phyloP scores from a whole-genome alignment of 2,329 filamentous ascomycete species.

The Pseudofabraea citricarpa region DNA sequence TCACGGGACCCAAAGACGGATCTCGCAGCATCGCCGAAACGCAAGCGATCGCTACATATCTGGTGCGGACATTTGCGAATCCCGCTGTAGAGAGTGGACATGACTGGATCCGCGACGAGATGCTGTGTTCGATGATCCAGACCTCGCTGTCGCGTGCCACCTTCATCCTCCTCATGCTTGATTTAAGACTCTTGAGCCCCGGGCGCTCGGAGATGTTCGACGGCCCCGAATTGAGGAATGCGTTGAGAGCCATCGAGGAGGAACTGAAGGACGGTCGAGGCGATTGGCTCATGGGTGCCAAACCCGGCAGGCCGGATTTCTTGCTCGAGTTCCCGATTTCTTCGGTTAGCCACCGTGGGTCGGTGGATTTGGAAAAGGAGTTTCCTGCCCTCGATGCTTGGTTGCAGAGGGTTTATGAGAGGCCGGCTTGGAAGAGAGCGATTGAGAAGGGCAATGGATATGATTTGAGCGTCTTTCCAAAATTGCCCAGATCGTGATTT shows the following conservation, averaged over 20 bases:
- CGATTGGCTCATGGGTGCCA: background rate
- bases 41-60: background rate
- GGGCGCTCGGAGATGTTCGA: background rate
- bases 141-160: background rate
- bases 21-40: constrained; percentile 51
- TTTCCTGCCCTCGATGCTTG: constrained; percentile 1
- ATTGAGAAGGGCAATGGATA: constrained; percentile 1
- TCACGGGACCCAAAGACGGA: constrained; percentile 41
- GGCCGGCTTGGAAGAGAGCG: background rate
- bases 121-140: background rate
- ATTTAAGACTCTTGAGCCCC: background rate
- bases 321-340: background rate
- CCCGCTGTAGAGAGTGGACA: background rate
- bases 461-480: background rate
- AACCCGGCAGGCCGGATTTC: background rate
- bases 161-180: background rate
- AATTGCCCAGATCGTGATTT: constrained; percentile 26
- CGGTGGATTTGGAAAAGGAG: background rate
- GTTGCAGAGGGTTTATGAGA: background rate
- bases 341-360: background rate
- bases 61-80: background rate
- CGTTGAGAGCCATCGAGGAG: background rate
- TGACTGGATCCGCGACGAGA: constrained; percentile 1
- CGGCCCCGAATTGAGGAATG: background rate
- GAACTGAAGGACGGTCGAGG: background rate